These are phyloP conservation scores for Diaporthe ampelina DNA, from an alignment of 2,329 filamentous ascomycete species.

Conservation along the genomic window DNA sequence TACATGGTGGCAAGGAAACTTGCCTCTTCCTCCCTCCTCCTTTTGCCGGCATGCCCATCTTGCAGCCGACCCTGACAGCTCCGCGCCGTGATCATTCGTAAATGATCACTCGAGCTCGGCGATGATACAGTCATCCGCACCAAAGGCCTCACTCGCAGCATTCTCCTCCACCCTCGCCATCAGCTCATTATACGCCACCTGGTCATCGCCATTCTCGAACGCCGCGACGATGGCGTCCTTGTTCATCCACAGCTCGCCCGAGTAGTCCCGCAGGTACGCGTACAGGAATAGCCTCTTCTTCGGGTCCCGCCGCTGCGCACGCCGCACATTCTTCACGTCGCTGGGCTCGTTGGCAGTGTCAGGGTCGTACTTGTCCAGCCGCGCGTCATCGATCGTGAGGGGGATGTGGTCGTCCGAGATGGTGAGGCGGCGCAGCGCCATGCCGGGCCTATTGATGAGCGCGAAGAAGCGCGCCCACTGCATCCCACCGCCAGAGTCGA, in stretches of 20 bases:
- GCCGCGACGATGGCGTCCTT: slow-evolving; percentile 39
- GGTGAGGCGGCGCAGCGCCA: slow-evolving; percentile 21
- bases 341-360: slow-evolving; percentile 38
- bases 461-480: slow-evolving; percentile 39
- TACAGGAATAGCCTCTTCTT: slow-evolving; percentile 38
- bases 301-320: slow-evolving; percentile 34
- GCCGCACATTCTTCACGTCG: slow-evolving; percentile 40
- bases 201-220: slow-evolving; percentile 39
- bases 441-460: slow-evolving; percentile 33
- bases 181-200: slow-evolving; percentile 33
- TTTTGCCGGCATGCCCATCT: background rate
- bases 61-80: slow-evolving; percentile 12
- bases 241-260: slow-evolving; percentile 42
- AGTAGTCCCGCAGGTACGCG: slow-evolving; percentile 39
- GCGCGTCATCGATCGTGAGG: slow-evolving; percentile 36
- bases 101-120: background rate
- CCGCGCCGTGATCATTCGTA: background rate
- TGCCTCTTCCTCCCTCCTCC: too few species aligned
- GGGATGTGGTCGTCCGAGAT: slow-evolving; percentile 39
- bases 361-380: slow-evolving; percentile 33
- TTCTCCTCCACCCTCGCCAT: slow-evolving; percentile 27
- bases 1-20: background rate
- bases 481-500: slow-evolving; percentile 33
- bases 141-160: background rate
- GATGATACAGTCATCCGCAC: background rate